Evolutionary conservation across 2,329 filamentous ascomycete species (phyloP).

Genomic region (Cordyceps cicadae): DNA sequence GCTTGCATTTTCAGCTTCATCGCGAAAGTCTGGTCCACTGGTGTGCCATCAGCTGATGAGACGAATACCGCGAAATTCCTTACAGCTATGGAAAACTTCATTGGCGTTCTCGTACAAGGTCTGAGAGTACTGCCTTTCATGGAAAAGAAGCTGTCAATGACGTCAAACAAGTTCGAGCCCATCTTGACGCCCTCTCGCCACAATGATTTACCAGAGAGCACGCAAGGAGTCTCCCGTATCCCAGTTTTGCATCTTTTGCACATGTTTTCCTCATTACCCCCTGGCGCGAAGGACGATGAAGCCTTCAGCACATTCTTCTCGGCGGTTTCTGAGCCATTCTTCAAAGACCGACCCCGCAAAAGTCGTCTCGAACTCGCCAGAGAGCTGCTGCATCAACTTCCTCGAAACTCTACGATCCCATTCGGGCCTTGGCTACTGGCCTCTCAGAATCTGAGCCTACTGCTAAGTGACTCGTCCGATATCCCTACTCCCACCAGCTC

Average conservation of each 20-base stretch:
- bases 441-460: constrained; percentile 36
- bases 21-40: constrained; percentile 54
- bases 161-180: constrained; percentile 51
- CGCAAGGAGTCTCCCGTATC: constrained; percentile 42
- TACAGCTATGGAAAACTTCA: constrained; percentile 42
- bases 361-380: constrained; percentile 37
- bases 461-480: constrained; percentile 28
- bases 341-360: constrained; percentile 39
- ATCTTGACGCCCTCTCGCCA: constrained; percentile 60
- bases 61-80: constrained; percentile 42
- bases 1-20: constrained; percentile 63
- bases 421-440: constrained; percentile 45
- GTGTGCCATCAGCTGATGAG: constrained; percentile 34
- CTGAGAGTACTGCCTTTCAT: constrained; percentile 55
- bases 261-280: constrained; percentile 46
- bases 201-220: constrained; percentile 42
- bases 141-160: constrained; percentile 48
- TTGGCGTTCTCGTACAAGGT: constrained; percentile 39
- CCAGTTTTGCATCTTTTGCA: constrained; percentile 60
- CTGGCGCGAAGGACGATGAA: constrained; percentile 39
- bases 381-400: constrained; percentile 43
- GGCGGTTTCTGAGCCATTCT: constrained; percentile 50
- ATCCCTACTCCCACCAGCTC: constrained; percentile 17
- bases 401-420: constrained; percentile 35
- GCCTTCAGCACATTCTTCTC: constrained; percentile 38